A percentile compares a stretch with the other conserved stretches of the same genome.
These are phyloP conservation scores for Metschnikowia rubicola DNA, from an alignment of 805 yeast species.

Conservation along the genomic window DNA sequence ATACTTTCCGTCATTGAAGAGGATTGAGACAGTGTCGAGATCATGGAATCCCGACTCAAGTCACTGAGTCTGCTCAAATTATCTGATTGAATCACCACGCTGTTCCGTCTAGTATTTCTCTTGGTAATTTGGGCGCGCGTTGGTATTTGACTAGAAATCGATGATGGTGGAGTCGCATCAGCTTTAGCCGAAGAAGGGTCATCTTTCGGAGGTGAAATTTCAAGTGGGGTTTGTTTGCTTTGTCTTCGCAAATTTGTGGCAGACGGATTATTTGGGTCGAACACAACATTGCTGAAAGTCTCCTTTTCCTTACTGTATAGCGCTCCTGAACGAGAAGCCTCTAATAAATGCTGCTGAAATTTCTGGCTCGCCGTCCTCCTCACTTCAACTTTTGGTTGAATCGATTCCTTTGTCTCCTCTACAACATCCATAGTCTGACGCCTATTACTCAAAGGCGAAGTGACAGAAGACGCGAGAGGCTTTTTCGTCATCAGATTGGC, in stretches of 20 bases:
- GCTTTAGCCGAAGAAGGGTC: neutral
- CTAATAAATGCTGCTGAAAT: conserved; percentile 36
- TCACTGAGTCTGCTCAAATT: conserved; percentile 4
- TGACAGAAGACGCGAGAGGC: neutral
- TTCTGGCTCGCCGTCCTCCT: conserved; percentile 33
- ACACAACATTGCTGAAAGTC: conserved; percentile 32
- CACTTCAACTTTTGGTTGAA: conserved; percentile 2
- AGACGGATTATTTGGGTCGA: conserved; percentile 39
- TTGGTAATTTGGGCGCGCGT: conserved; percentile 18
- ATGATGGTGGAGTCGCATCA: neutral
- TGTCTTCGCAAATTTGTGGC: conserved; percentile 15
- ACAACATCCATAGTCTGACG: conserved; percentile 7
- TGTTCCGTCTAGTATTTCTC: conserved; percentile 25
- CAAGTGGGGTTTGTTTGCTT: neutral
- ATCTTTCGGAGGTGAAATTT: neutral
- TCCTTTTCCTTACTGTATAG: conserved; percentile 38
- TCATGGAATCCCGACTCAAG: conserved; percentile 1
- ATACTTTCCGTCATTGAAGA: conserved; percentile 7
- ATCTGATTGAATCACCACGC: conserved; percentile 18
- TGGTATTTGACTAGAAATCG: conserved; percentile 1
- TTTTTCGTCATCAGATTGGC: conserved; percentile 7
- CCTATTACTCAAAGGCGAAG: conserved; percentile 9
- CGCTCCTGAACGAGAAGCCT: conserved; percentile 37
- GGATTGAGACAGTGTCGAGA: conserved; percentile 13
- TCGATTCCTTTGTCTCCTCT: conserved; percentile 14